Evolutionary conservation across 2,329 filamentous ascomycete genomes (phyloP), one percentile per base, ranked within the genome.

Genomic region (Xylaria sp.): DNA sequence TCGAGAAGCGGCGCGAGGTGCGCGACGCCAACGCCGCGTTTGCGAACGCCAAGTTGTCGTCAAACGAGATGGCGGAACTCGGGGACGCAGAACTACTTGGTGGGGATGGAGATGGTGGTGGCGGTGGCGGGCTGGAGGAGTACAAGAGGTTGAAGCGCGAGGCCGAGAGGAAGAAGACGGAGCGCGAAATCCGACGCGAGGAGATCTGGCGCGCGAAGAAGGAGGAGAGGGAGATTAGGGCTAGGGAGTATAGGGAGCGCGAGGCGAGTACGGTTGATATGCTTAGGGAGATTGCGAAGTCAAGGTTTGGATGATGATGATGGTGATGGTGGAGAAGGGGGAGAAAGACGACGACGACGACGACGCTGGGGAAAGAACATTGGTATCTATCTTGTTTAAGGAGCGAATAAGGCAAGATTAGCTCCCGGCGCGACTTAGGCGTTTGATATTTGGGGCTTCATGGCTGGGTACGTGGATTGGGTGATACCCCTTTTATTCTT

Each of bases 181-280:
- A 93, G 82, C 83, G 94, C 61, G 93, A 98, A 84, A 82, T 96
- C 18, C 82, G 93, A 68, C 87, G 92, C 75, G 94, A 98, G 80
- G 94, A 97, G 81, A 86, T 93, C 66, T 82, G 92, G 69, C 82
- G 93, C 76, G 93, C 93, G 12, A 88, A 89, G 76, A 85, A 86
- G 69, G 93, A 90, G 55, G 94, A 98, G 84, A 85, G 94, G 73
- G 93, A 97, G 78, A 92, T 94, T 82, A 87, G 90, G 74, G 77
- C 94, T 60, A 84, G 86, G 74, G 89, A 87, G 72, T 91, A 93
- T 79, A 86, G 88, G 75, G 87, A 88, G 75, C 92, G 93, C 79
- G 95, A 98, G 81, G 91, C 94, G 71, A 89, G 89, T 76, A 97
- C 93, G 1, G 93, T 98, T 85, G 88, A 88, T 58, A 94, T 93